These are phyloP conservation scores for Cinnamomum micranthum DNA, from an alignment of 164 flowering plant genomes.

Conservation along the genomic window DNA sequence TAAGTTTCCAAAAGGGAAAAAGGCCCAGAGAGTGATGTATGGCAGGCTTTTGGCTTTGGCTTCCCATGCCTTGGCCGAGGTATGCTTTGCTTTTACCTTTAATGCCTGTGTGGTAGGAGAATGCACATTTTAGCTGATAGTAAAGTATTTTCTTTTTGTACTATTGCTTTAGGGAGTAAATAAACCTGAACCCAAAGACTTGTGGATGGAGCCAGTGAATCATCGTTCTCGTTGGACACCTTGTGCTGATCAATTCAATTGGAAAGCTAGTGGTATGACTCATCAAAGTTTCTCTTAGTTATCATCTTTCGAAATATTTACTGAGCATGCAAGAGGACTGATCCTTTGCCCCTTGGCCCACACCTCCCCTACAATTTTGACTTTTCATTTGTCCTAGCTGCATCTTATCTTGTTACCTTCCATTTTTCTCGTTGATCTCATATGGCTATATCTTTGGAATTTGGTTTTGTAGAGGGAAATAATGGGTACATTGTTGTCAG, in stretches of 20 bases:
- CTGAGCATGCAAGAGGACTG: neutral
- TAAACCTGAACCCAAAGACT: constrained; percentile 83
- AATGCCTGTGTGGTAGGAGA: neutral
- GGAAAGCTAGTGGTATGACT: constrained; percentile 68
- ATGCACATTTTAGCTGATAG: neutral
- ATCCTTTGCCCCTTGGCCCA: neutral
- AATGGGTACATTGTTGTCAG: constrained; percentile 91
- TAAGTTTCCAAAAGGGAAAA: constrained; percentile 47
- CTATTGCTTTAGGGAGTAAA: constrained; percentile 43
- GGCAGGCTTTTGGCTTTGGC: constrained; percentile 82
- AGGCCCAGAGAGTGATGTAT: constrained; percentile 45
- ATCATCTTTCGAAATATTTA: neutral
- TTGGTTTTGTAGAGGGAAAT: constrained; percentile 44
- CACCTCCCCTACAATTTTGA: neutral
- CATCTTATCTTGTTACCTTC: neutral
- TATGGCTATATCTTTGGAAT: constrained; percentile 9
- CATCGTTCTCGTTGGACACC: constrained; percentile 80
- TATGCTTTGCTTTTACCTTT: constrained; percentile 18
- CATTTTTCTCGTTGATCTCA: neutral
- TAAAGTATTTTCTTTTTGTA: neutral
- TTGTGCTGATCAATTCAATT: constrained; percentile 70
- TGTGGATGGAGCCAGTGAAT: constrained; percentile 78
- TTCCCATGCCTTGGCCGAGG: constrained; percentile 98
- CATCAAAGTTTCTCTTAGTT: neutral
- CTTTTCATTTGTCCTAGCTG: neutral